Conservation (phyloP, 768 basidiomycete species). For the Pleurotus salmoneostramineus region DNA sequence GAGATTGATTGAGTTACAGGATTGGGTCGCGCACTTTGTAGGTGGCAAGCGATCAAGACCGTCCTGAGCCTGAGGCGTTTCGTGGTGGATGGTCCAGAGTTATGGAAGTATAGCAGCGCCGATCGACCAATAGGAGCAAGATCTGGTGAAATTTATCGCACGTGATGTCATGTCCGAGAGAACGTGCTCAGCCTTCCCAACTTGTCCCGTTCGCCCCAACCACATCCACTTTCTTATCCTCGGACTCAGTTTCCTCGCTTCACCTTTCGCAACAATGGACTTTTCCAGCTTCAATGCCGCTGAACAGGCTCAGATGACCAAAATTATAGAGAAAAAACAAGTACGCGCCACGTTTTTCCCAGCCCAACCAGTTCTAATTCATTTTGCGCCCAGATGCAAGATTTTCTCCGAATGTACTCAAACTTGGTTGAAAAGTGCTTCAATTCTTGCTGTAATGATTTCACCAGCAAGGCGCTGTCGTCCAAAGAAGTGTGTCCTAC, state of each 20-base stretch:
- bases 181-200: constrained; percentile 12
- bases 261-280: constrained; percentile 56
- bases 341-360: constrained; percentile 32
- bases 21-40: background rate
- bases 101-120: background rate
- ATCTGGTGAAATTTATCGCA: background rate
- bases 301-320: constrained; percentile 96
- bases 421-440: constrained; percentile 96
- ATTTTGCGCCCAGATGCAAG: constrained; percentile 76
- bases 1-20: background rate
- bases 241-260: constrained; percentile 5
- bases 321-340: constrained; percentile 96
- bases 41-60: background rate
- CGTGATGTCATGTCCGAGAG: constrained; percentile 1
- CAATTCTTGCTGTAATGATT: constrained; percentile 92
- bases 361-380: constrained; percentile 1
- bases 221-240: constrained; percentile 12
- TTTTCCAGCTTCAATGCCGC: constrained; percentile 85
- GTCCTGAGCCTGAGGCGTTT: background rate
- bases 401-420: constrained; percentile 94
- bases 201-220: background rate
- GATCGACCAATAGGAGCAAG: constrained; percentile 6
- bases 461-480: constrained; percentile 90
- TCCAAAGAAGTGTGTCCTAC: constrained; percentile 74
- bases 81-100: background rate